A percentile compares a stretch with the other conserved stretches of the same genome.
phyloP scores from a whole-genome alignment of 805 yeast species.

The Cyberlindnera petersonii region DNA sequence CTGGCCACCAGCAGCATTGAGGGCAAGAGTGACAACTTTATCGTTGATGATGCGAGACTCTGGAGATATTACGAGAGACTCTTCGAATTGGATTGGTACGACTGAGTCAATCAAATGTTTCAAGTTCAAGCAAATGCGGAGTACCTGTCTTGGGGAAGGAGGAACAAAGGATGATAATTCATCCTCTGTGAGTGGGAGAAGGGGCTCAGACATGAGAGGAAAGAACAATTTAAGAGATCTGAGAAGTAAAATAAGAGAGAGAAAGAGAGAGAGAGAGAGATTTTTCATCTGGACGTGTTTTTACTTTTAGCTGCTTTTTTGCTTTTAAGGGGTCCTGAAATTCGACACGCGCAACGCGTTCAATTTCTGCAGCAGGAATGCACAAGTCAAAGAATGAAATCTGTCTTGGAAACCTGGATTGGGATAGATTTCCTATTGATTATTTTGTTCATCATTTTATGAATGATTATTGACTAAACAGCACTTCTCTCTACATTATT shows the following conservation, averaged over 20 bases:
- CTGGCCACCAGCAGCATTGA: constrained; percentile 77
- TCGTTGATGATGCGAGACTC: constrained; percentile 58
- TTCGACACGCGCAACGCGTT: constrained; percentile 4
- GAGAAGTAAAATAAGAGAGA: neutral
- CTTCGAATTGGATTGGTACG: constrained; percentile 61
- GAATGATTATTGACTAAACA: no score
- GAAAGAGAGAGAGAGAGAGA: neutral
- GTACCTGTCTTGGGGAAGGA: constrained; percentile 64
- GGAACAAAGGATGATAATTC: constrained; percentile 19
- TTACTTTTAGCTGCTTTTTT: no score
- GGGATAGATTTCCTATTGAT: no score
- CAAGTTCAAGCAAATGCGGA: constrained; percentile 68
- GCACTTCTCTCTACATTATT: no score
- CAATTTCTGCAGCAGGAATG: neutral
- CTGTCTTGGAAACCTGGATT: no score
- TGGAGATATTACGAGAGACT: constrained; percentile 45
- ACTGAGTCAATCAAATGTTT: constrained; percentile 68
- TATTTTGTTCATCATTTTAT: no score
- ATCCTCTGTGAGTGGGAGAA: constrained; percentile 22
- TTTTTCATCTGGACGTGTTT: no score
- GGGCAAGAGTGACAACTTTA: constrained; percentile 54
- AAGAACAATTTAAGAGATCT: no score
- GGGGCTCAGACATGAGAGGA: constrained; percentile 14
- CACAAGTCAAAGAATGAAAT: no score
- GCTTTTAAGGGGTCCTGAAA: constrained; percentile 2